Base-by-base conservation (phyloP, 1,284 basidiomycete genomes). In the Malassezia vespertilionis region DNA sequence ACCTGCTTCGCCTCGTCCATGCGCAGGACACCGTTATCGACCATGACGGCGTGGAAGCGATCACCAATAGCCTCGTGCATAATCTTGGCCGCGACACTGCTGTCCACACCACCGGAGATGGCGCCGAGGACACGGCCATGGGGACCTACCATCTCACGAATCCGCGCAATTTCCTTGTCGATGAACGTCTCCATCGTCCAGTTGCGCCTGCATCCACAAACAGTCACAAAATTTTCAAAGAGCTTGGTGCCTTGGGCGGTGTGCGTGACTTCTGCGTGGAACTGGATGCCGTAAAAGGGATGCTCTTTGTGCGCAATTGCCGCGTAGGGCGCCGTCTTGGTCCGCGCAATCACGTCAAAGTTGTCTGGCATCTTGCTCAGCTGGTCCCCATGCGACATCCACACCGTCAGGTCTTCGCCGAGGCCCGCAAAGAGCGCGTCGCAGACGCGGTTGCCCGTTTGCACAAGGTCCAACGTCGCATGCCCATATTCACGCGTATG, bases 141-240 rank as follows among this genome's bases (percentile, higher is more conserved):
- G 4, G 83, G 80, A 1, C 93, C 93, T 62, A 91, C 95, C 44
- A 97, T 89, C 43, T 93, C 83, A 50, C 86, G 81, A 65, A 99
- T 99, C 40, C 93, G 82, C 14, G 80, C 76, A 53, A 97, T 89
- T 74, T 99, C 93, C 74, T 96, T 96, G 40, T 87, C 86, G 68
- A 97, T 95, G 70, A 99, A 99, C 49, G 89, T 86, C 76, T 91
- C 87, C 93, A 97, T 97, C 28, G 87, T 95, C 93, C 93, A 99
- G 63, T 84, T 81, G 20, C 78, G 73, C 57, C 75, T 76, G 73
- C 88, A 90, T 42, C 77, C 77, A 71, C 91, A 96, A 46, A 97
- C 84, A 60, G 81, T 78, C 37, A 95, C 80, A 71, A 97, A 99
- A 27, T 80, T 79, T 31, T 81, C 81, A 56, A 99, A 88, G 45